Evolutionary conservation across 345 rosid species (phyloP).

Genomic region (Anastatica hierochuntica): DNA sequence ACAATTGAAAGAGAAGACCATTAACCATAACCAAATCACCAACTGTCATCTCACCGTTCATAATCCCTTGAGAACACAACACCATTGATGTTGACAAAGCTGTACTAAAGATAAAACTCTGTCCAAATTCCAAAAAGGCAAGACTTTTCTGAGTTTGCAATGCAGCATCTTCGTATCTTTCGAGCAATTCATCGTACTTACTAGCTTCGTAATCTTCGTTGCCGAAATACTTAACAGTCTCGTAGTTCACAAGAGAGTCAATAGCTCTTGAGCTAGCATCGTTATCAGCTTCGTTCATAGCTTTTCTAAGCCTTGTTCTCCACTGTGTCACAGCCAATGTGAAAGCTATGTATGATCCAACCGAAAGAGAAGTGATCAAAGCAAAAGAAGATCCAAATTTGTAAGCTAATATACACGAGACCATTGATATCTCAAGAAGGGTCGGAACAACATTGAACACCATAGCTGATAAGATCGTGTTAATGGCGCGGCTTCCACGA

Average conservation of each 20-base stretch:
- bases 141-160: conserved; percentile 74
- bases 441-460: conserved; percentile 92
- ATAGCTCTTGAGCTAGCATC: conserved; percentile 76
- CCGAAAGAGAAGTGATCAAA: conserved; percentile 70
- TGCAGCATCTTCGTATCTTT: conserved; percentile 76
- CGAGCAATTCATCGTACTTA: conserved; percentile 64
- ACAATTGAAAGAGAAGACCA: conserved; percentile 91
- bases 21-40: conserved; percentile 99
- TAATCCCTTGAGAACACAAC: conserved; percentile 71
- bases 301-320: conserved; percentile 80
- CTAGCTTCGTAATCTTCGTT: conserved; percentile 65
- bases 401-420: conserved; percentile 85
- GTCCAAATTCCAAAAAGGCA: conserved; percentile 84
- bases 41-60: conserved; percentile 76
- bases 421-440: conserved; percentile 83
- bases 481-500: conserved; percentile 89
- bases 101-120: conserved; percentile 70
- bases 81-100: conserved; percentile 91
- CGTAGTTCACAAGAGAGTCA: conserved; percentile 88
- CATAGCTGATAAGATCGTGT: conserved; percentile 79
- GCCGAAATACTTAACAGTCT: conserved; percentile 92
- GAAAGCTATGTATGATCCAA: conserved; percentile 64
- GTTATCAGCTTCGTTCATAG: conserved; percentile 89
- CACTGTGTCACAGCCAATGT: conserved; percentile 82
- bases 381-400: conserved; percentile 81